Conservation (phyloP, 768 basidiomycete species). For the Basidioascus undulatus region DNA sequence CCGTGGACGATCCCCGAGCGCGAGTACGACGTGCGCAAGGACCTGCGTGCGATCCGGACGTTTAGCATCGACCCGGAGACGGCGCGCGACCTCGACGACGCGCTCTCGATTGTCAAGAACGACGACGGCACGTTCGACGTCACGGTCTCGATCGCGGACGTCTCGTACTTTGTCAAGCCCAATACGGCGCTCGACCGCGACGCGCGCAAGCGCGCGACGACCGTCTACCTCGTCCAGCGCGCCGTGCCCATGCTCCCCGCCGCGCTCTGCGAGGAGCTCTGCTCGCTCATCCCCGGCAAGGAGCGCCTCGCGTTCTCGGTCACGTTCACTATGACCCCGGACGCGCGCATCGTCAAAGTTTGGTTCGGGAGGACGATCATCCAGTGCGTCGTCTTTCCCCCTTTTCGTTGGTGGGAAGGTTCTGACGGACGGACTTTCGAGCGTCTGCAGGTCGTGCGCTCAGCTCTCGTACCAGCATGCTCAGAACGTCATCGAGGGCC, state of each 20-base stretch:
- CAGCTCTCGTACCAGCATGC: constrained; percentile 65
- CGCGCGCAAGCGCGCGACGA: constrained; percentile 75
- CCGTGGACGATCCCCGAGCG: constrained; percentile 44
- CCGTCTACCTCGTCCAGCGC: constrained; percentile 88
- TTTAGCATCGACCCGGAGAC: constrained; percentile 82
- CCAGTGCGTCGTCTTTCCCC: constrained; percentile 29
- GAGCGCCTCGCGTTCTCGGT: constrained; percentile 83
- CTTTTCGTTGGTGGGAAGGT: too few relatives aligned
- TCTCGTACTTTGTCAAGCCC: constrained; percentile 80
- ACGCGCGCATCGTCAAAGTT: constrained; percentile 59
- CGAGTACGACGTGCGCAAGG: constrained; percentile 52
- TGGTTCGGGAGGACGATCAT: constrained; percentile 87
- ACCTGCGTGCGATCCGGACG: constrained; percentile 56
- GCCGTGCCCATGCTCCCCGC: constrained; percentile 94
- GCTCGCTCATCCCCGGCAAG: constrained; percentile 64
- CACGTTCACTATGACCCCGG: constrained; percentile 58
- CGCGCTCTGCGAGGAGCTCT: constrained; percentile 71
- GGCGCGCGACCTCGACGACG: constrained; percentile 87
- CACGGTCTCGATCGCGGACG: constrained; percentile 89
- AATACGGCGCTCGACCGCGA: constrained; percentile 96
- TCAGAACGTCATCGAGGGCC: constrained; percentile 58
- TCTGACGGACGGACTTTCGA: constrained; percentile 5
- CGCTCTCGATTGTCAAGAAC: constrained; percentile 63
- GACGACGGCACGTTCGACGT: constrained; percentile 84
- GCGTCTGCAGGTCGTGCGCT: constrained; percentile 43